Conservation (phyloP, 2,329 filamentous ascomycete species). For the Trichoderma hamatum region DNA sequence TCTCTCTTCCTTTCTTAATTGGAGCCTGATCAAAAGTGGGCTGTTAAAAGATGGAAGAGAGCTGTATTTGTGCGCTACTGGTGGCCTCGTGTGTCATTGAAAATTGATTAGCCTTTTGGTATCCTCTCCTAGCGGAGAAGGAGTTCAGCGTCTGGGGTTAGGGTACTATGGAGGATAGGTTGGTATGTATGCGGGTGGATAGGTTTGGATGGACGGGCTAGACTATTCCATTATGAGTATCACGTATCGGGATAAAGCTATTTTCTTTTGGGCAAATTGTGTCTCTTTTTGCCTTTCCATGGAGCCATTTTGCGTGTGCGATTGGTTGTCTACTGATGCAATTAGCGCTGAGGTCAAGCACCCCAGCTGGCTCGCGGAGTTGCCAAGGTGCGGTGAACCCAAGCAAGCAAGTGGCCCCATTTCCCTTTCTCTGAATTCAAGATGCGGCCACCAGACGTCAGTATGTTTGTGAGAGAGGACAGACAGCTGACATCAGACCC, state of each 20-base stretch:
- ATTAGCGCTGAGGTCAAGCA: background rate
- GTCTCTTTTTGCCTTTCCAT: slow-evolving; percentile 15
- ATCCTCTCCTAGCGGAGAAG: background rate
- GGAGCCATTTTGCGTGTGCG: slow-evolving; percentile 6
- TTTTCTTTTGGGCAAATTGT: slow-evolving; percentile 11
- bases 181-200: background rate
- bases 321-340: slow-evolving; percentile 7
- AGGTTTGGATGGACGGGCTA: slow-evolving; percentile 9
- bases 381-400: slow-evolving; percentile 17
- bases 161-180: background rate
- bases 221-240: slow-evolving; percentile 5
- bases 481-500: slow-evolving; percentile 24
- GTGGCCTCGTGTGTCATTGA: background rate
- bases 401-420: slow-evolving; percentile 2
- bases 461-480: slow-evolving; percentile 13
- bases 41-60: background rate
- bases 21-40: background rate
- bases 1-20: background rate
- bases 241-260: slow-evolving; percentile 11
- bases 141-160: background rate
- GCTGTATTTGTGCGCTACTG: background rate
- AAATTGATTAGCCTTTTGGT: background rate
- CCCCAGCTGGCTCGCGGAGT: background rate
- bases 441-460: slow-evolving; percentile 3
- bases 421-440: slow-evolving; percentile 6